Evolutionary conservation across 2,329 filamentous ascomycete species (phyloP).

Genomic region (Lasiodiplodia theobromae): DNA sequence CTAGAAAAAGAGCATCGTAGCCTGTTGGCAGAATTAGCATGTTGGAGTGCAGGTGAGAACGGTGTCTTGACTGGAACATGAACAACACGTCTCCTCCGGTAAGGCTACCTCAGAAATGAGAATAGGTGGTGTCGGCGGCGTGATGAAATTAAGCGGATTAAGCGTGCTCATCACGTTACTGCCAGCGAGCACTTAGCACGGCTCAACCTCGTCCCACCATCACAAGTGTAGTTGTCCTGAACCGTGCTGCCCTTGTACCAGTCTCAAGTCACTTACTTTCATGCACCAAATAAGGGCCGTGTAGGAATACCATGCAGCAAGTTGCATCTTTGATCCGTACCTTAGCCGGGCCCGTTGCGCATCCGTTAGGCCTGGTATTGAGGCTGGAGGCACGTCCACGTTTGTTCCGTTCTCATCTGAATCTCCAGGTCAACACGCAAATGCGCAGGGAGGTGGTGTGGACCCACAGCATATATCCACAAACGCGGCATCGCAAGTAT

Average conservation of each 20-base stretch:
- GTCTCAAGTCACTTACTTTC: conserved; percentile 34
- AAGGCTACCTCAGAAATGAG: not conserved
- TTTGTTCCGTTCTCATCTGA: conserved; percentile 42
- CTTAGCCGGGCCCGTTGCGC: conserved; percentile 40
- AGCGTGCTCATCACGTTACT: not conserved
- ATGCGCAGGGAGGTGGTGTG: not conserved
- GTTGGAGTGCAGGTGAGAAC: no score
- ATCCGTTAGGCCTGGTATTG: conserved; percentile 36
- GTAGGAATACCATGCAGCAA: conserved; percentile 51
- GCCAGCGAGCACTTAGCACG: not conserved
- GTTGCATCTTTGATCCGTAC: conserved; percentile 47
- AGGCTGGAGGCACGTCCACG: conserved; percentile 35
- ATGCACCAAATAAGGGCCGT: conserved; percentile 47
- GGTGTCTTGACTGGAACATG: not conserved
- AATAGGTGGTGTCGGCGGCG: not conserved
- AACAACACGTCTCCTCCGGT: conserved; percentile 12
- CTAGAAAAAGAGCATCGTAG: conserved; percentile 41
- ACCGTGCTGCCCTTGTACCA: conserved; percentile 1
- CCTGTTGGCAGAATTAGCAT: not conserved
- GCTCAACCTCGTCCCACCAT: not conserved
- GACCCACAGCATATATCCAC: conserved; percentile 46
- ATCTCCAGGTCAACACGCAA: not conserved
- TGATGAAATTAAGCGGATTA: not conserved
- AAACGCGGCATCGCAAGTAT: conserved; percentile 46
- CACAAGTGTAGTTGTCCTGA: not conserved